Evolutionary conservation across 1,139 yeast species (phyloP).

Genomic region (Debaryomyces robertsiae): DNA sequence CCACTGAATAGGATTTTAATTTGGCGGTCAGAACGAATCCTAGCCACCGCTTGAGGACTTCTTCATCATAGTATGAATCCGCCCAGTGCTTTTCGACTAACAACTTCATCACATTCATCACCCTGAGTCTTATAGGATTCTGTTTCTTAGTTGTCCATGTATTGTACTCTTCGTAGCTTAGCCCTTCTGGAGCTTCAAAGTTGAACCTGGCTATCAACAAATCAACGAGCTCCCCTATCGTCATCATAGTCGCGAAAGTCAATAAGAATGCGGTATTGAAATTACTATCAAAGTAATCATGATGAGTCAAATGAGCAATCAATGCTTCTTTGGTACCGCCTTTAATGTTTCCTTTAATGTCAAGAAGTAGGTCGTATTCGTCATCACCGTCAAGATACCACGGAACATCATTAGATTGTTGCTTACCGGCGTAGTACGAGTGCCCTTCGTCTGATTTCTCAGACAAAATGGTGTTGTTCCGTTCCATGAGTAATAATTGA

Average conservation of each 20-base stretch:
- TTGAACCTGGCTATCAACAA: slow-evolving; percentile 67
- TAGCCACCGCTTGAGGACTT: slow-evolving; percentile 54
- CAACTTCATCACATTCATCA: slow-evolving; percentile 68
- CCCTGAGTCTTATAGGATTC: slow-evolving; percentile 66
- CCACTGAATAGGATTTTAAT: slow-evolving; percentile 44
- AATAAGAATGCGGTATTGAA: slow-evolving; percentile 73
- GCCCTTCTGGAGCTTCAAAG: slow-evolving; percentile 83
- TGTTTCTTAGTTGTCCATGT: slow-evolving; percentile 78
- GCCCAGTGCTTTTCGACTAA: slow-evolving; percentile 81
- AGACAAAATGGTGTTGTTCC: slow-evolving; percentile 55
- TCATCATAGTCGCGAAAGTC: slow-evolving; percentile 76
- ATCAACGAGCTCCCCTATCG: slow-evolving; percentile 65
- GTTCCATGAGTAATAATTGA: slow-evolving; percentile 60
- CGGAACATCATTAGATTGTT: slow-evolving; percentile 50
- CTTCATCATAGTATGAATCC: slow-evolving; percentile 56
- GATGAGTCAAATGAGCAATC: slow-evolving; percentile 82
- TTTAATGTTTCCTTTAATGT: slow-evolving; percentile 70
- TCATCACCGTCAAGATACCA: slow-evolving; percentile 85
- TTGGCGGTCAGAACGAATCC: slow-evolving; percentile 55
- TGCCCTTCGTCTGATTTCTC: slow-evolving; percentile 42
- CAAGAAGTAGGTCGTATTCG: slow-evolving; percentile 71
- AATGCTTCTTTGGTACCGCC: slow-evolving; percentile 88
- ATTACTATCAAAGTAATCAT: slow-evolving; percentile 64
- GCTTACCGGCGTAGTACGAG: slow-evolving; percentile 40
- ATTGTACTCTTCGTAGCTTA: slow-evolving; percentile 79